These are phyloP conservation scores for Vitis labrusca DNA, from an alignment of 164 flowering plant species.

Conservation along the genomic window DNA sequence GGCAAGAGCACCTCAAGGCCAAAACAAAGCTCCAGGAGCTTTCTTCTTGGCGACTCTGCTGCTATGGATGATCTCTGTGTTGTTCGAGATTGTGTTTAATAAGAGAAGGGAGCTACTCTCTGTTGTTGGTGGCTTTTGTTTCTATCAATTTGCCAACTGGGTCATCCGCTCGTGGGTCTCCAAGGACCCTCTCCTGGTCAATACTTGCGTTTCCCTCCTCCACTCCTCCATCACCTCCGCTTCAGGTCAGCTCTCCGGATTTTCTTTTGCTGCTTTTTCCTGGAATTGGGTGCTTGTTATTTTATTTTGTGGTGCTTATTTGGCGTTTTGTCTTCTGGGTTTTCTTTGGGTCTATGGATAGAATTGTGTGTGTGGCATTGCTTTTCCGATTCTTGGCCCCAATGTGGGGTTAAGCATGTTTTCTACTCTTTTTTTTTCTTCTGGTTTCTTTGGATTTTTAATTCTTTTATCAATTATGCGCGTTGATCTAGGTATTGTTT, in stretches of 20 bases:
- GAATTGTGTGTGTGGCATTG: too few relatives aligned
- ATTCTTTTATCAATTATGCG: too few relatives aligned
- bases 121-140: constrained; percentile 54
- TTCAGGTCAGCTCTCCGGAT: constrained; percentile 44
- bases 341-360: too few relatives aligned
- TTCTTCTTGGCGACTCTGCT: constrained; percentile 79
- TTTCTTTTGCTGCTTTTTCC: not conserved
- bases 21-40: constrained; percentile 35
- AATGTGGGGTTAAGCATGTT: not conserved
- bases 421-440: not conserved
- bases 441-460: too few relatives aligned
- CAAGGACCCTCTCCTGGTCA: constrained; percentile 80
- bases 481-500: not conserved
- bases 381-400: not conserved
- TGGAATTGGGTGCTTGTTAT: not conserved
- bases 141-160: constrained; percentile 78
- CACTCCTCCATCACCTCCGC: constrained; percentile 77
- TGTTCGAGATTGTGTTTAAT: constrained; percentile 68
- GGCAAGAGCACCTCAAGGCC: constrained; percentile 16
- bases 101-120: constrained; percentile 53
- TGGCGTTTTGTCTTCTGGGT: not conserved
- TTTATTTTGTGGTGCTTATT: not conserved
- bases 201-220: constrained; percentile 81
- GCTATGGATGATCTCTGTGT: constrained; percentile 79
- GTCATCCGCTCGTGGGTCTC: constrained; percentile 53